These are phyloP conservation scores for Phytophthora aleatoria DNA, from an alignment of 352 stramenopile genomes.

Conservation along the genomic window DNA sequence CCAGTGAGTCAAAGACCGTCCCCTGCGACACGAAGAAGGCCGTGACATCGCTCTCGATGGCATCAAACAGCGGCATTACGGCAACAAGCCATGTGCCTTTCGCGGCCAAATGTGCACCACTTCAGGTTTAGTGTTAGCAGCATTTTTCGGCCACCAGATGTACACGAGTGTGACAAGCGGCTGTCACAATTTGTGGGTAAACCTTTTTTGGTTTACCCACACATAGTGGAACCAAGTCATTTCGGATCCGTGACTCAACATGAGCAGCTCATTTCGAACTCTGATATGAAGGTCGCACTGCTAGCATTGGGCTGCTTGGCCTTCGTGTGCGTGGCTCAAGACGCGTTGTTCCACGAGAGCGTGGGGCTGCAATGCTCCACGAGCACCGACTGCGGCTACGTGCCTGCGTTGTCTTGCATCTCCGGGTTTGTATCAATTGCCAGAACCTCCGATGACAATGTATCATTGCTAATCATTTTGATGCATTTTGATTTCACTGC, in stretches of 20 bases:
- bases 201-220: not conserved
- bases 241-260: not conserved
- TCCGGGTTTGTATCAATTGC: slow-evolving; percentile 38
- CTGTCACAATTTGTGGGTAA: slow-evolving; percentile 33
- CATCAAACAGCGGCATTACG: slow-evolving; percentile 72
- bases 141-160: not conserved
- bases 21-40: slow-evolving; percentile 77
- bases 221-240: slow-evolving; percentile 13
- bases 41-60: slow-evolving; percentile 61
- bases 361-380: slow-evolving; percentile 52
- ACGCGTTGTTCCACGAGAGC: slow-evolving; percentile 36
- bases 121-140: not conserved
- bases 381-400: slow-evolving; percentile 71
- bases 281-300: slow-evolving; percentile 11
- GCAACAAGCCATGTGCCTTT: slow-evolving; percentile 24
- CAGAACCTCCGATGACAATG: slow-evolving; percentile 1
- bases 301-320: slow-evolving; percentile 12
- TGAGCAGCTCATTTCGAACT: slow-evolving; percentile 16
- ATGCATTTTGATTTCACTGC: slow-evolving; percentile 5
- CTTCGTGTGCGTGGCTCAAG: slow-evolving; percentile 9
- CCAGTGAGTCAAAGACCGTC: slow-evolving; percentile 64
- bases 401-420: slow-evolving; percentile 75
- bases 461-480: slow-evolving; percentile 12
- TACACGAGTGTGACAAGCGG: slow-evolving; percentile 5
- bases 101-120: slow-evolving; percentile 12